A percentile compares a stretch with the other conserved stretches of the same genome.
phyloP scores from a whole-genome alignment of 495 filamentous ascomycete genomes.

The Neurospora sp. region DNA sequence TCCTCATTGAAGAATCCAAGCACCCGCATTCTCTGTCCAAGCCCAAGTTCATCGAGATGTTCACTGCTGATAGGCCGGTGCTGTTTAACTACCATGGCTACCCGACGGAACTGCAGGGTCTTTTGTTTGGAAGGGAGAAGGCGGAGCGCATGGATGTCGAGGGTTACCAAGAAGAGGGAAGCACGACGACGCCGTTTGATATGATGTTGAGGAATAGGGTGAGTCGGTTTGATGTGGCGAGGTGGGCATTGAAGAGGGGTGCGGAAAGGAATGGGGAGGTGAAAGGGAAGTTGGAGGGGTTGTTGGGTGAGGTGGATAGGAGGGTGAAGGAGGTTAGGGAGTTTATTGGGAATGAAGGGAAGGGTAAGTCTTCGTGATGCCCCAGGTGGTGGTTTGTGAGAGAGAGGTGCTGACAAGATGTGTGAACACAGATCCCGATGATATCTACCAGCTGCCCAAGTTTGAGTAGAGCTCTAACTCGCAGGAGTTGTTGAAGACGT shows the following conservation, averaged over 20 bases:
- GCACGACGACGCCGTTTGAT: constrained; percentile 63
- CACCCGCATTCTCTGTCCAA: constrained; percentile 54
- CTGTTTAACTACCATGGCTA: constrained; percentile 71
- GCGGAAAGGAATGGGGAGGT: constrained; percentile 38
- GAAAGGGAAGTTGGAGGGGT: constrained; percentile 29
- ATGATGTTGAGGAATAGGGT: constrained; percentile 63
- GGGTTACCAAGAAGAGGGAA: constrained; percentile 64
- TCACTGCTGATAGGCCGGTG: constrained; percentile 49
- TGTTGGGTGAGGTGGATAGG: constrained; percentile 38
- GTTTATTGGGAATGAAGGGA: constrained; percentile 45
- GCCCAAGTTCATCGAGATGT: constrained; percentile 47
- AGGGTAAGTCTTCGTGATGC: constrained; percentile 17
- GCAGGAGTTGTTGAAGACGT: not conserved
- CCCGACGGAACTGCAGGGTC: constrained; percentile 48
- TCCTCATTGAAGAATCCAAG: constrained; percentile 45
- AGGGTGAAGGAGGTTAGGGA: constrained; percentile 41
- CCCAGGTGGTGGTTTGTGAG: not conserved
- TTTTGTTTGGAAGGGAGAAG: constrained; percentile 49
- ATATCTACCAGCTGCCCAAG: constrained; percentile 20
- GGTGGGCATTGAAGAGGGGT: constrained; percentile 36
- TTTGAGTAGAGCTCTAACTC: constrained; percentile 1
- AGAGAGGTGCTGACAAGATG: not conserved
- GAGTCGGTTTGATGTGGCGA: constrained; percentile 52
- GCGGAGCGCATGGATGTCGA: constrained; percentile 44
- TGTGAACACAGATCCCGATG: constrained; percentile 38